Evolutionary conservation across 495 filamentous ascomycete species (phyloP).

Genomic region (Lophium mytilinum): DNA sequence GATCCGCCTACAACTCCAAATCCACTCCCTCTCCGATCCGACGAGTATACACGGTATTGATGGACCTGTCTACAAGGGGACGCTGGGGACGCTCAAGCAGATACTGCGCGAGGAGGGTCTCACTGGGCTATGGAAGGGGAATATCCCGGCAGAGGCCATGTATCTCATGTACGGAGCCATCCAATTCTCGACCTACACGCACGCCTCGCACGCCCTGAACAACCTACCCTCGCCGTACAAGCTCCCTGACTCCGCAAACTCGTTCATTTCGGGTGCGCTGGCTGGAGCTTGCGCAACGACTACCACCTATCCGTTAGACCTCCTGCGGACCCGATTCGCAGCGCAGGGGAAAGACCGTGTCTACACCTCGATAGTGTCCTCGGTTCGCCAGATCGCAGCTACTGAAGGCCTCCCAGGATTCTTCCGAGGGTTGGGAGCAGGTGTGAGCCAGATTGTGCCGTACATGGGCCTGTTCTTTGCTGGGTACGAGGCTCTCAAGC

Average conservation of each 20-base stretch:
- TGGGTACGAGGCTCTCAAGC: slow-evolving; percentile 63
- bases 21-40: slow-evolving; percentile 68
- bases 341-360: slow-evolving; percentile 82
- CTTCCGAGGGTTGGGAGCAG: slow-evolving; percentile 77
- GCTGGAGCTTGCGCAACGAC: slow-evolving; percentile 77
- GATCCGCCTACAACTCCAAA: slow-evolving; percentile 89
- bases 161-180: slow-evolving; percentile 82
- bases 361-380: slow-evolving; percentile 59
- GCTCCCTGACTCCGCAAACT: slow-evolving; percentile 51
- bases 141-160: slow-evolving; percentile 86
- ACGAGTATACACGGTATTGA: slow-evolving; percentile 42
- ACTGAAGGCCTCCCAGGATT: slow-evolving; percentile 72
- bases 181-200: slow-evolving; percentile 88
- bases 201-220: slow-evolving; percentile 45
- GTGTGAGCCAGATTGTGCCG: slow-evolving; percentile 77
- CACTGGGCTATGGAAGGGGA: slow-evolving; percentile 93
- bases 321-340: slow-evolving; percentile 89
- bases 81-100: slow-evolving; percentile 61
- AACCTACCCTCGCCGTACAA: slow-evolving; percentile 42
- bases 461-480: slow-evolving; percentile 97
- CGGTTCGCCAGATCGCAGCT: slow-evolving; percentile 61
- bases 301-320: slow-evolving; percentile 84
- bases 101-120: slow-evolving; percentile 76
- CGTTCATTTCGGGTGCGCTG: slow-evolving; percentile 71
- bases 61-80: slow-evolving; percentile 71